Base-by-base conservation (phyloP, 2,329 filamentous ascomycete species). In the Neurospora crassa region DNA sequence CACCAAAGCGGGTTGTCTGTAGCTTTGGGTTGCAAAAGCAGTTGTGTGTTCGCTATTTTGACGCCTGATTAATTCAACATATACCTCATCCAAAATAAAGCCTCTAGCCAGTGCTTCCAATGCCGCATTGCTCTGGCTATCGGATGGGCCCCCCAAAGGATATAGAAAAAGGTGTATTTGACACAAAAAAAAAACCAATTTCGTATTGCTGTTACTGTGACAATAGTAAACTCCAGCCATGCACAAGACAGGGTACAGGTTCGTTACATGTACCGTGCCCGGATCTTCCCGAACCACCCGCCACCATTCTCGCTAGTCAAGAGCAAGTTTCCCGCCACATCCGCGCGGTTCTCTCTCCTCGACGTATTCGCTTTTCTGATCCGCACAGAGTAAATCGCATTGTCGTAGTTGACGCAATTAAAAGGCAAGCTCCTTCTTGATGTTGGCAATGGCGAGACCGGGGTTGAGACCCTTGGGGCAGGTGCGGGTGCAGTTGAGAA, bases 391-490 rank as follows among this genome's bases (percentile, higher is more conserved):
- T 67, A 40, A 11, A 47, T 68, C 67, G 67, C 67, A 40, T 40
- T 68, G 67, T 20, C 37, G 40, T 68, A 37, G 53, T 68, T 24
- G 37, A 40, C 67, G 67, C 34, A 71, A 34, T 78, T 81, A 85
- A 45, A 88, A 83, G 71, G 94, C 89, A 92, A 98, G 91, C 84
- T 91, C 89, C 92, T 97, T 97, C 92, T 98, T 98, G 83, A 97
- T 97, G 87, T 97, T 92, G 70, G 94, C 94, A 84, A 99, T 97
- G 20, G 96, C 96, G 80, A 93, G 87, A 75, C 93, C 96, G 24
- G 96, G 96, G 87, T 99, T 99, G 78, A 99, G 84, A 67, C 96
- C 96, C 92, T 99, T 99, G 80, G 96, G 96, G 84, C 96, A 99
- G 71, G 95, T 97, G 82, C 93, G 88, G 76, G 94, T 95, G 90